Base-by-base conservation (phyloP, 2,329 filamentous ascomycete genomes). In the Xylaria hypoxylon region DNA sequence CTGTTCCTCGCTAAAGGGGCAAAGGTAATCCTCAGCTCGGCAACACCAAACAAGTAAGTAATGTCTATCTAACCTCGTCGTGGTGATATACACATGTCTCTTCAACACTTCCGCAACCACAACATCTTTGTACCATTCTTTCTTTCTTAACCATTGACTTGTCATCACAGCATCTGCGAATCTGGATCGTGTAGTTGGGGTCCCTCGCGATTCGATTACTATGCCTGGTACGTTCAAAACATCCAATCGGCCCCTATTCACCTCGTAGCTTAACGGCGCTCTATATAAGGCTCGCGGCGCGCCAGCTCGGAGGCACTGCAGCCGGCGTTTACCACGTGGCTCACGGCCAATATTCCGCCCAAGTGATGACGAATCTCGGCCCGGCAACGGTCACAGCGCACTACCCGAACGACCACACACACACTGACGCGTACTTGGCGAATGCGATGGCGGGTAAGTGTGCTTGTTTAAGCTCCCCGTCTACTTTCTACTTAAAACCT, bases 371-470 rank as follows among this genome's bases (percentile, higher is more conserved):
- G 74, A 78, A 79, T 15, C 72, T 88, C 51, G 87, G 88, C 0
- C 78, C 77, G 45, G 66, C 77, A 0, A 80, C 78, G 3, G 85
- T 88, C 28, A 83, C 88, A 74, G 78, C 79, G 0, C 80, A 84
- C 68, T 91, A 84, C 67, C 86, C 87, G 0, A 81, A 81, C 22
- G 88, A 90, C 70, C 88, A 90, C 75, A 90, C 88, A 0, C 89
- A 90, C 75, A 89, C 88, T 1, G 85, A 82, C 58, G 79, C 85
- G 0, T 79, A 77, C 31, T 85, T 87, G n/a, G 87, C 89, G 1
- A 80, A 86, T 65, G 77, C 84, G 3, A 84, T 87, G 59, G 83
- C 87, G 0, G 80, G 85, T 71, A 83, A 85, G 5, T 90, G 90
- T 71, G 24, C 13, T 31, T 15, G 8, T 7, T 11, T 4, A 48